Evolutionary conservation across 441 rosid species (phyloP), one percentile per base, ranked within the genome.

Genomic region (Aquilaria agallochum): DNA sequence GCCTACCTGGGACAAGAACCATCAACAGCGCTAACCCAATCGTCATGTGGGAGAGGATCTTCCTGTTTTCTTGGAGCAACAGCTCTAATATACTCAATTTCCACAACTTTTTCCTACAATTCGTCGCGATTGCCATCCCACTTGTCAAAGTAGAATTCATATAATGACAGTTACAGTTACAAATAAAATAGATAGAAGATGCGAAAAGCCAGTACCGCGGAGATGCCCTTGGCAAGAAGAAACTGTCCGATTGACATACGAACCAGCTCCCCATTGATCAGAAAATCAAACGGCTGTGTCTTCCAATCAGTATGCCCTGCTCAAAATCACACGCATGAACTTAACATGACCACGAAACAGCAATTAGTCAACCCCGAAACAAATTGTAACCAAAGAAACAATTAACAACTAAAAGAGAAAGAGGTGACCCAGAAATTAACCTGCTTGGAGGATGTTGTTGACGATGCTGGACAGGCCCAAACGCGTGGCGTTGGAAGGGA

Each of bases 1-100:
- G 33, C 77, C 51, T 74, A 95, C 99, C 84, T 70, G 56, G 90
- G 66, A 74, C 76, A 78, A 59, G 93, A 88, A 63, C 95, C 98
- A 68, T 86, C 86, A 33, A 90, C 93, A 4, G 98, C 93, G 75
- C 97, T 95, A 64, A 95, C 98, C 99, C 98, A 92, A 59, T 95
- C 99, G 76, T 95, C 97, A 83, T 95, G 98, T 36, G 81, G 80
- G 12, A 85, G 88, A 53, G 89, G 89, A 30, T 82, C 84, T 61
- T 92, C 98, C 80, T 92, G 92, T 70, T 80, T 90, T 56, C 94
- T 74, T 48, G 96, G 97, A 11, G 75, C 83, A 62, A 95, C 95
- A 49, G 93, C 98, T 74, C 83, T 87, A 44, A 88, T 78, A 76
- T 90, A 95, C 60, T 95, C 99, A 67, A 95, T 88, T 80, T 95